Percentiles rank a stretch among this genome's conserved stretches.
Conservation (phyloP, 139 green algal genomes). For the Picochlorum sp. region DNA sequence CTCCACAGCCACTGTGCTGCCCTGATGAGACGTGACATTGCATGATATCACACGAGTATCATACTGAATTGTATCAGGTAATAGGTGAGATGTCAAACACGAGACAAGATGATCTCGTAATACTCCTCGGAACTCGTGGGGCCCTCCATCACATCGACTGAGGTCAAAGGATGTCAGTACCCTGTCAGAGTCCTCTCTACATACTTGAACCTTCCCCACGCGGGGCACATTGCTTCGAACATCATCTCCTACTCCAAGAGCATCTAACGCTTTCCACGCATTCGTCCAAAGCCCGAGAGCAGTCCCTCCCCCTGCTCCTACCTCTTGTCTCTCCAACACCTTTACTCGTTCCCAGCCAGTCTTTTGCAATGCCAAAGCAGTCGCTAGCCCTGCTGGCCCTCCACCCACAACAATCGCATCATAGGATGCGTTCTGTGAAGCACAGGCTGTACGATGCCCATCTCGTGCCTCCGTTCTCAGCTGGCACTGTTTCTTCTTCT, state of each 20-base stretch:
- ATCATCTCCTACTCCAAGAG: slow-evolving; percentile 40
- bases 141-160: slow-evolving; percentile 44
- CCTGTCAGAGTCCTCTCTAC: slow-evolving; percentile 18
- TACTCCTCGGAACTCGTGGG: slow-evolving; percentile 66
- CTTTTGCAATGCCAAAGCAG: slow-evolving; percentile 43
- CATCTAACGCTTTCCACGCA: slow-evolving; percentile 65
- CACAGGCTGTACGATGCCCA: not conserved
- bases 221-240: slow-evolving; percentile 28
- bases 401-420: slow-evolving; percentile 36
- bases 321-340: slow-evolving; percentile 48
- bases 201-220: slow-evolving; percentile 42
- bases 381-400: slow-evolving; percentile 58
- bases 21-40: too few relatives aligned
- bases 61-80: slow-evolving; percentile 27
- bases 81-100: slow-evolving; percentile 14
- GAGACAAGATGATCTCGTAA: slow-evolving; percentile 32
- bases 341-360: slow-evolving; percentile 37
- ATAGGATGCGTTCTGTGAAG: too few relatives aligned
- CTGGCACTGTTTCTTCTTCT: too few relatives aligned
- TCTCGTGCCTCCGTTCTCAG: not conserved
- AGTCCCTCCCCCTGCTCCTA: slow-evolving; percentile 29
- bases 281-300: slow-evolving; percentile 70
- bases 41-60: slow-evolving; percentile 12
- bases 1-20: not conserved
- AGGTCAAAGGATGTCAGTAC: slow-evolving; percentile 48